phyloP scores from a whole-genome alignment of 495 filamentous ascomycete genomes.

The Penicillium arizonense region DNA sequence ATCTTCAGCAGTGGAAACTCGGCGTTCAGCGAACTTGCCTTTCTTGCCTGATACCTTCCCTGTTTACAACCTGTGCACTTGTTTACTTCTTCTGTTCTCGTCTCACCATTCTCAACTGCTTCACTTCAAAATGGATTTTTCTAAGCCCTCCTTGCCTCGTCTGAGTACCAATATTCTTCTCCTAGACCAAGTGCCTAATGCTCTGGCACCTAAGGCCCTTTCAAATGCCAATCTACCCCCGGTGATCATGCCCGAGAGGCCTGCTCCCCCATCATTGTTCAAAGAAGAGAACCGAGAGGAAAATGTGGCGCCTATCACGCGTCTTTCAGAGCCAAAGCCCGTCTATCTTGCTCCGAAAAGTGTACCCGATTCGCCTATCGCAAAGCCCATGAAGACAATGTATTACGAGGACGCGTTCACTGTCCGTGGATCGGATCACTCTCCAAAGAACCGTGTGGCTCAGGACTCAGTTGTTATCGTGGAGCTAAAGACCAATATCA shows the following conservation, averaged over 20 bases:
- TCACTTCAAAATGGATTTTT: slow-evolving; percentile 11
- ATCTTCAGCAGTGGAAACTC: slow-evolving; percentile 59
- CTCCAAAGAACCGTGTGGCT: slow-evolving; percentile 55
- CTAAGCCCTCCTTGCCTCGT: slow-evolving; percentile 17
- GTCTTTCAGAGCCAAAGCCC: slow-evolving; percentile 13
- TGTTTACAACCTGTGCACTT: neutral
- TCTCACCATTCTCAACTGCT: neutral
- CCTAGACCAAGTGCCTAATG: neutral
- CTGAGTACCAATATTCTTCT: slow-evolving; percentile 12
- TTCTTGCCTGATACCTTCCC: slow-evolving; percentile 23
- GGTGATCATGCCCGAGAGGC: slow-evolving; percentile 6
- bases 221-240: neutral
- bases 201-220: neutral
- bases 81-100: neutral
- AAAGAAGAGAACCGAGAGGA: slow-evolving; percentile 30
- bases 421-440: slow-evolving; percentile 47
- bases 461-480: slow-evolving; percentile 72
- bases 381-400: slow-evolving; percentile 37
- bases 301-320: slow-evolving; percentile 7
- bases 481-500: slow-evolving; percentile 81
- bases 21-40: slow-evolving; percentile 35
- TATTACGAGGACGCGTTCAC: slow-evolving; percentile 63
- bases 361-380: slow-evolving; percentile 20
- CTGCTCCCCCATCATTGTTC: slow-evolving; percentile 22
- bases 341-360: slow-evolving; percentile 9